Conservation (phyloP, 1,139 yeast species). For the Kodamaea sp. region DNA sequence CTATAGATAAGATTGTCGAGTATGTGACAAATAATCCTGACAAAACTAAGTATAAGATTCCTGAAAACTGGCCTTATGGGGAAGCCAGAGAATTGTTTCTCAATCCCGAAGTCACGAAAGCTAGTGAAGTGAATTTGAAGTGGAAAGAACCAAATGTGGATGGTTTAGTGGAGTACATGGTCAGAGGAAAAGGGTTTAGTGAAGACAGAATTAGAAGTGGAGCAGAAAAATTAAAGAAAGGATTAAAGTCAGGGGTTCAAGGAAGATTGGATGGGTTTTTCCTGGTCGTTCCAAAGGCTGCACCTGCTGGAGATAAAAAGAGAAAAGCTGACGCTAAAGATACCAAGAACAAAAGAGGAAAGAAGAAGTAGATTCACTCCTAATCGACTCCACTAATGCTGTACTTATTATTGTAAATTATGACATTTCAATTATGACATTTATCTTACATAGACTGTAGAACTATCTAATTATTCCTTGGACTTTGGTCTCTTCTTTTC, state of each 20-base stretch:
- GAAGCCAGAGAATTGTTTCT: conserved; percentile 84
- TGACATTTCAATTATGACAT: background rate
- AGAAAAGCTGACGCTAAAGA: conserved; percentile 21
- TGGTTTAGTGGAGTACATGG: conserved; percentile 71
- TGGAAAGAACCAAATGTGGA: conserved; percentile 83
- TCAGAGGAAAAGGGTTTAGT: conserved; percentile 77
- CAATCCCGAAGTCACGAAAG: conserved; percentile 73
- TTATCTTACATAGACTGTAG: conserved; percentile 1
- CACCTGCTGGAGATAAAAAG: conserved; percentile 25
- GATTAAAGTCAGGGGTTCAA: conserved; percentile 81
- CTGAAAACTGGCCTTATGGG: conserved; percentile 92
- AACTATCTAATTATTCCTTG: conserved; percentile 30
- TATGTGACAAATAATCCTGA: conserved; percentile 60
- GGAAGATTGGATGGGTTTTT: conserved; percentile 93
- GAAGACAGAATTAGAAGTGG: conserved; percentile 91
- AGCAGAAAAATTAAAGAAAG: conserved; percentile 81
- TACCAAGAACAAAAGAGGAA: conserved; percentile 19
- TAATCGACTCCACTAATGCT: too few relatives aligned
- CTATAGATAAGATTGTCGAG: conserved; percentile 75
- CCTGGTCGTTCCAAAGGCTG: conserved; percentile 61
- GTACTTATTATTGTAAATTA: too few relatives aligned
- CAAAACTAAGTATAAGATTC: conserved; percentile 72
- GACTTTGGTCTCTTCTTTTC: conserved; percentile 73
- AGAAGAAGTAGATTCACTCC: conserved; percentile 19
- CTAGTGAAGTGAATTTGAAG: conserved; percentile 63